Evolutionary conservation across 1,284 basidiomycete genomes (phyloP), one percentile per base, ranked within the genome.

Genomic region (Boletus chippewaensis): DNA sequence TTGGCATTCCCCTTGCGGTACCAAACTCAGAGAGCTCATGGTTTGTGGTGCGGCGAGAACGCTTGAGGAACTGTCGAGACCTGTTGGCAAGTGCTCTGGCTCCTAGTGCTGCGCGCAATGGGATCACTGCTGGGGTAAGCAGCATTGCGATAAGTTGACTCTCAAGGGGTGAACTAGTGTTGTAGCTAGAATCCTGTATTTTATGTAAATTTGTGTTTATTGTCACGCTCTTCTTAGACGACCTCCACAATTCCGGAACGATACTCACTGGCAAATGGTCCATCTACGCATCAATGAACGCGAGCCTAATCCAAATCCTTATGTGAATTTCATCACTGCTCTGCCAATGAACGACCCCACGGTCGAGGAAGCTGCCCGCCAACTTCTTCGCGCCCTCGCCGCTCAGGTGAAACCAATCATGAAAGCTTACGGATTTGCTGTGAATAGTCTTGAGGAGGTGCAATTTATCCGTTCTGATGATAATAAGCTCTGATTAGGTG

Each of bases 391-490:
- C 12, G 84, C 86, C 5, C 70, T 91, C 34, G 87, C 87, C 0
- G 88, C 87, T 5, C 87, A 91, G 68, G 83, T 91, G 29, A 76
- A 78, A 57, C 88, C 88, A 4, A 63, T 90, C 28, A 91, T 91
- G 87, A 87, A 87, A 61, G 68, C 73, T 2, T 82, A 89, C 57
- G 87, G 86, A 0, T 84, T 89, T 58, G 67, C 61, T 1, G 77
- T 90, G 16, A 91, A 90, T 59, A 86, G 82, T 54, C 71, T 91
- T 20, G 87, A 90, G 70, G 87, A 90, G 79, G 87, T 85, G 60
- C 41, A 72, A 57, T 42, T 39, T 13, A 44, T 41, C 10, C 16
- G n/a, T 36, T 24, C 28, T 11, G 18, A 34, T 34, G 35, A 44
- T 31, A n/a, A 26, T 20, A 31, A 35, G 16, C 20, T 26, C 47